phyloP scores from a whole-genome alignment of 2,329 filamentous ascomycete genomes.

The Pseudodiploospora longispora region DNA sequence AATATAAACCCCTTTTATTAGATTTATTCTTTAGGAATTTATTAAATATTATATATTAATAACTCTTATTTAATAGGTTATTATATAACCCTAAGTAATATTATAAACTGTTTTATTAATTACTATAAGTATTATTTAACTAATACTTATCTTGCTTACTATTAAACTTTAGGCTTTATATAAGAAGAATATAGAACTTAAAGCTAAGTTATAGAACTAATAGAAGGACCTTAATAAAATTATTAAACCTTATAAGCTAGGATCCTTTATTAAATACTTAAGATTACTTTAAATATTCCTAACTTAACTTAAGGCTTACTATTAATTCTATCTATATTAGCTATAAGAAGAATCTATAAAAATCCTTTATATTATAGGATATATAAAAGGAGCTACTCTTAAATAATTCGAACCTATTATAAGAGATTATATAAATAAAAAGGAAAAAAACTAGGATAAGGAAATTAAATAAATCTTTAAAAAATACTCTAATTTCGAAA shows the following conservation, averaged over 20 bases:
- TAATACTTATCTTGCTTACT: background rate
- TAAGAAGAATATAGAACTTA: background rate
- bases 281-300: background rate
- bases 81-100: background rate
- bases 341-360: background rate
- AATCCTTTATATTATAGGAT: constrained; percentile 2
- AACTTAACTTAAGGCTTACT: constrained; percentile 4
- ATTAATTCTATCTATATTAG: background rate
- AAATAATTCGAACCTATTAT: background rate
- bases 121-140: background rate
- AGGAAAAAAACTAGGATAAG: too few species aligned
- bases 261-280: background rate
- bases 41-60: background rate
- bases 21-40: too few species aligned
- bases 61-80: background rate
- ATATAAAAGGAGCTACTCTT: background rate
- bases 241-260: background rate
- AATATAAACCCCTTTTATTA: background rate
- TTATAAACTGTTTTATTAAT: background rate
- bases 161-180: background rate
- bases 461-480: too few species aligned
- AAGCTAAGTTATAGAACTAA: too few species aligned
- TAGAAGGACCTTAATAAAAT: background rate
- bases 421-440: too few species aligned
- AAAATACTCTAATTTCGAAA: too few species aligned